Evolutionary conservation across 116 monocot species (phyloP).

Genomic region (Cymodocea nodosa): DNA sequence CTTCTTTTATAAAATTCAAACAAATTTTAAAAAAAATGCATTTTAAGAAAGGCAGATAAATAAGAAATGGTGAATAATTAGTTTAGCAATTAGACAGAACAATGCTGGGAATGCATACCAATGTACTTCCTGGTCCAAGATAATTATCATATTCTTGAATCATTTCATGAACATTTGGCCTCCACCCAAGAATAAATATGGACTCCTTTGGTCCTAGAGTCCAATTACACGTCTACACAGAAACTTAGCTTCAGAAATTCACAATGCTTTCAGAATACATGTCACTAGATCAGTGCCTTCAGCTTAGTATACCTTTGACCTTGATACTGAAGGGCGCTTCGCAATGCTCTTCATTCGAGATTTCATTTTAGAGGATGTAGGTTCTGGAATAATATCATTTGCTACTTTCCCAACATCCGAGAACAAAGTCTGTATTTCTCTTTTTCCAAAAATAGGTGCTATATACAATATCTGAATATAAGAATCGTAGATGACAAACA

Average conservation of each 20-base stretch:
- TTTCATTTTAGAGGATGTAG: constrained; percentile 16
- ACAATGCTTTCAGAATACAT: background rate
- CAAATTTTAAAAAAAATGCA: background rate
- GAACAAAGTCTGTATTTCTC: constrained; percentile 19
- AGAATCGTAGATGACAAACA: background rate
- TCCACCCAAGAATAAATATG: constrained; percentile 92
- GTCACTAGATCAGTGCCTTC: background rate
- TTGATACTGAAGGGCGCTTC: constrained; percentile 68
- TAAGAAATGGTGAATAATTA: background rate
- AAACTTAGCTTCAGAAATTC: constrained; percentile 1
- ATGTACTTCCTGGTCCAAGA: constrained; percentile 88
- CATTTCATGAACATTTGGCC: constrained; percentile 79
- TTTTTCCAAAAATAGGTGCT: constrained; percentile 62
- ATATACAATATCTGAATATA: constrained; percentile 65
- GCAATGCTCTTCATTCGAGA: constrained; percentile 41
- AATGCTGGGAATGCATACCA: constrained; percentile 32
- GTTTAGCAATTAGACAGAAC: background rate
- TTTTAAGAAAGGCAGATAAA: background rate
- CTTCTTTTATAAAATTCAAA: background rate
- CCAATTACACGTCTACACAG: constrained; percentile 66
- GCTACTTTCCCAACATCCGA: constrained; percentile 4
- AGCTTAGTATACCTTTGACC: constrained; percentile 52
- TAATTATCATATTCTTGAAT: constrained; percentile 88
- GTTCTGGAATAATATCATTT: background rate
- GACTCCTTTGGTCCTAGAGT: constrained; percentile 73